A percentile compares a stretch with the other conserved stretches of the same genome.
Evolutionary conservation across 345 rosid genomes (phyloP).

Genomic region (Streptanthus diversifolius): DNA sequence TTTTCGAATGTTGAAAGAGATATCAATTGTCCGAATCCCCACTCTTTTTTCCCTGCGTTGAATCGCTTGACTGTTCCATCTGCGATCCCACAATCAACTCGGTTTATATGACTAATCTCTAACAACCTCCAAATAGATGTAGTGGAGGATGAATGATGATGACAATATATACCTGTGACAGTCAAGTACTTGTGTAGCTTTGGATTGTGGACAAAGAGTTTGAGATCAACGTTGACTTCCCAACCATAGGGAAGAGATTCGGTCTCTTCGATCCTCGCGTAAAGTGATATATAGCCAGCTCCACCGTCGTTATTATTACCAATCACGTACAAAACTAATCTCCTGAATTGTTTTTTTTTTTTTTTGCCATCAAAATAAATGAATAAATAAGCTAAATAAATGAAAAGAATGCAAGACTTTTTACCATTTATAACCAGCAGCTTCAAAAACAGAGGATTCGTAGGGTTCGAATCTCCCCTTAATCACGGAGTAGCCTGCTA

Average conservation of each 20-base stretch:
- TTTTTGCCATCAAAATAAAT: neutral
- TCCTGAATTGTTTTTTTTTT: slow-evolving; percentile 18
- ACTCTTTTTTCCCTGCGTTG: slow-evolving; percentile 17
- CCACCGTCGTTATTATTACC: slow-evolving; percentile 35
- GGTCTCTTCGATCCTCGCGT: slow-evolving; percentile 30
- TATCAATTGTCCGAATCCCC: slow-evolving; percentile 34
- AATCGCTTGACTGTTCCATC: slow-evolving; percentile 33
- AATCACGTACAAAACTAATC: slow-evolving; percentile 32
- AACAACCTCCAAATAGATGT: neutral
- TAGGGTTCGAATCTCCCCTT: slow-evolving; percentile 19
- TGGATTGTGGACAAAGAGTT: slow-evolving; percentile 33
- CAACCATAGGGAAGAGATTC: slow-evolving; percentile 15
- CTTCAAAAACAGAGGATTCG: slow-evolving; percentile 40
- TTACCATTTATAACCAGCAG: slow-evolving; percentile 43
- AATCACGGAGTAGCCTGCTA: slow-evolving; percentile 34
- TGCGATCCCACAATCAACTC: neutral
- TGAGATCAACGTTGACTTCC: slow-evolving; percentile 36
- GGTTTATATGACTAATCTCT: neutral
- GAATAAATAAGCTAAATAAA: neutral
- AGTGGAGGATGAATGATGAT: neutral
- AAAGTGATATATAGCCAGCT: slow-evolving; percentile 32
- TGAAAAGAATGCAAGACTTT: neutral
- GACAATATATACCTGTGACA: slow-evolving; percentile 15
- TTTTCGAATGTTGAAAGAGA: slow-evolving; percentile 28
- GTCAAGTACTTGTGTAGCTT: slow-evolving; percentile 27